Conservation (phyloP, 2,329 filamentous ascomycete genomes). For the Colletotrichum cordylinicola region DNA sequence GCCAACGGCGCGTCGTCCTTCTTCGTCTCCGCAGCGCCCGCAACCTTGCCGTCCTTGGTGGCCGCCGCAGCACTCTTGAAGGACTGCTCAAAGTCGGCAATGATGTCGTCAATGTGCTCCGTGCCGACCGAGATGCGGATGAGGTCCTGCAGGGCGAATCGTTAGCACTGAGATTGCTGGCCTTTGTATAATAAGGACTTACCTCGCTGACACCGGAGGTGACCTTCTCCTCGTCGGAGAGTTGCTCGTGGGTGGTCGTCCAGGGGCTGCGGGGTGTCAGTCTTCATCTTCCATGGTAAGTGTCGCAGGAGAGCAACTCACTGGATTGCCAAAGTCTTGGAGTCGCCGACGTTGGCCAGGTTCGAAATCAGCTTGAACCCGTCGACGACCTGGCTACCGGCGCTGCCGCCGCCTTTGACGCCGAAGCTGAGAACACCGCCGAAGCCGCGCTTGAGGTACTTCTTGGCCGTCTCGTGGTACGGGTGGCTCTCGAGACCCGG, state of each 20-base stretch:
- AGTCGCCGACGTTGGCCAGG: slow-evolving; percentile 94
- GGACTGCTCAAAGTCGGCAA: slow-evolving; percentile 91
- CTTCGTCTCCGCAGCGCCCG: slow-evolving; percentile 33
- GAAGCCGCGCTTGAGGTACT: slow-evolving; percentile 83
- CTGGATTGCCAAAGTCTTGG: slow-evolving; percentile 93
- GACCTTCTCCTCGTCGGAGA: slow-evolving; percentile 80
- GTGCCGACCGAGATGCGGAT: slow-evolving; percentile 96
- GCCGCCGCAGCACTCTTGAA: slow-evolving; percentile 68
- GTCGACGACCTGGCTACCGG: slow-evolving; percentile 88
- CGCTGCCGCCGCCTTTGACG: slow-evolving; percentile 85
- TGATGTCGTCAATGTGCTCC: slow-evolving; percentile 97
- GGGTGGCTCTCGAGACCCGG: slow-evolving; percentile 84
- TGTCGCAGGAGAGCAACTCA: slow-evolving; percentile 27
- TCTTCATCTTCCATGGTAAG: not conserved
- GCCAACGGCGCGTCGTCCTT: slow-evolving; percentile 40
- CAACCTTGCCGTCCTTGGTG: slow-evolving; percentile 35
- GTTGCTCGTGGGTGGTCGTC: slow-evolving; percentile 94
- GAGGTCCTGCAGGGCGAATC: slow-evolving; percentile 65
- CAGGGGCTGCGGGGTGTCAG: slow-evolving; percentile 62
- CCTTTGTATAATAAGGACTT: slow-evolving; percentile 19
- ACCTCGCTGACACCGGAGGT: slow-evolving; percentile 83
- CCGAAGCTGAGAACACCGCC: slow-evolving; percentile 94
- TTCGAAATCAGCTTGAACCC: slow-evolving; percentile 95
- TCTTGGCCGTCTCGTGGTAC: slow-evolving; percentile 81
- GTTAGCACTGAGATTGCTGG: not conserved